phyloP scores from a whole-genome alignment of 345 rosid species.

The Erucastrum elatum region DNA sequence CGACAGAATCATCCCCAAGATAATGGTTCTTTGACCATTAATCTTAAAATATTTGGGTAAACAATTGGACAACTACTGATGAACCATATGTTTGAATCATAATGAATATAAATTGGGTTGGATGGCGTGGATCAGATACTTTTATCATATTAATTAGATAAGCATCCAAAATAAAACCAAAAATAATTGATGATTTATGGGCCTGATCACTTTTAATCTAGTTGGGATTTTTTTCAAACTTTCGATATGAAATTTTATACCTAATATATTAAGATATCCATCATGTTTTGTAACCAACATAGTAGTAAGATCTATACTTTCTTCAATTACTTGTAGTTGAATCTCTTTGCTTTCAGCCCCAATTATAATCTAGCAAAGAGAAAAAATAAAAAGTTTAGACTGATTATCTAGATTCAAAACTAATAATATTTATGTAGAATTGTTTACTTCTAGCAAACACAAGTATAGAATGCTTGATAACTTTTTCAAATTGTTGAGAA shows the following conservation, averaged over 20 bases:
- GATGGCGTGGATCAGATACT: not conserved
- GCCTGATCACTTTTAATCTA: not conserved
- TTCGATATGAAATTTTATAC: not conserved
- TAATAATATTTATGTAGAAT: not conserved
- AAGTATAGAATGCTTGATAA: too few species aligned
- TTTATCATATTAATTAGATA: not conserved
- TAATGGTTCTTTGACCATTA: not conserved
- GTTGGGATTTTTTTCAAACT: not conserved
- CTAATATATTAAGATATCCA: not conserved
- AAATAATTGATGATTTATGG: not conserved
- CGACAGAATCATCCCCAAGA: not conserved
- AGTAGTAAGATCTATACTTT: not conserved
- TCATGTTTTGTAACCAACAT: not conserved
- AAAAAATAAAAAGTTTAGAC: not conserved
- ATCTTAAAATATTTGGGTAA: not conserved
- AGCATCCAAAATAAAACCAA: too few species aligned
- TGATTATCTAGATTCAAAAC: too few species aligned
- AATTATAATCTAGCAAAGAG: too few species aligned
- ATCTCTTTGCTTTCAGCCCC: not conserved
- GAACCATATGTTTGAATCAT: not conserved
- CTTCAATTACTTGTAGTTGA: not conserved
- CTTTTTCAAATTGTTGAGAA: not conserved
- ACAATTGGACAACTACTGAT: too few species aligned
- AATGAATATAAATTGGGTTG: not conserved
- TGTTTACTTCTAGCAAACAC: not conserved